Conservation (phyloP, 495 filamentous ascomycete species). For the Daldinia loculata region DNA sequence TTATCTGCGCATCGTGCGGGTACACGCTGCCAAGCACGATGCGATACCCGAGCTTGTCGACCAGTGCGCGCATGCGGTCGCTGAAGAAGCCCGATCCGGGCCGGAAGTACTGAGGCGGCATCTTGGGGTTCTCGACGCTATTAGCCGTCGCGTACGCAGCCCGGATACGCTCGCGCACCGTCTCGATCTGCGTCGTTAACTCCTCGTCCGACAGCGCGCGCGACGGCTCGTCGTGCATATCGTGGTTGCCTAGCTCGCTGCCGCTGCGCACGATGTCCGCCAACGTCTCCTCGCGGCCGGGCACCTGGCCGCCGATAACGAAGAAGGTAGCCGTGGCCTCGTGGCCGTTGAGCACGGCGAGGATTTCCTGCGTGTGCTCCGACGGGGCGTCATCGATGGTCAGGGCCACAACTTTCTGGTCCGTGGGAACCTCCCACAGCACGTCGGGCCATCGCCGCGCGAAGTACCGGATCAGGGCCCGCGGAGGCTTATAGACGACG, state of each 20-base stretch:
- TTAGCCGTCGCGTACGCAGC: conserved; percentile 60
- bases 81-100: conserved; percentile 86
- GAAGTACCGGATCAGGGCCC: conserved; percentile 70
- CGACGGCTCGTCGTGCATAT: conserved; percentile 82
- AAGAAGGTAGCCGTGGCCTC: conserved; percentile 78
- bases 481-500: conserved; percentile 78
- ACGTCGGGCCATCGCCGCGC: conserved; percentile 77
- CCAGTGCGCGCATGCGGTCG: conserved; percentile 65
- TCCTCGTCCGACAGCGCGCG: conserved; percentile 54
- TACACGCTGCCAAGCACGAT: conserved; percentile 83
- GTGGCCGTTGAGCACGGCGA: conserved; percentile 65
- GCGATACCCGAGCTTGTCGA: conserved; percentile 65
- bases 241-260: conserved; percentile 84
- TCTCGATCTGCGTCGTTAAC: conserved; percentile 53
- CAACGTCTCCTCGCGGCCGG: conserved; percentile 66
- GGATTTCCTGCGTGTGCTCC: conserved; percentile 73
- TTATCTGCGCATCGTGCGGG: conserved; percentile 85
- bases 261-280: conserved; percentile 67
- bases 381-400: conserved; percentile 88
- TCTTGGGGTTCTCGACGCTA: conserved; percentile 28
- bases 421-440: conserved; percentile 69
- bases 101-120: conserved; percentile 69
- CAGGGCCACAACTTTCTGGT: conserved; percentile 72
- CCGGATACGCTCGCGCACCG: conserved; percentile 60
- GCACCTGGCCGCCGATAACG: conserved; percentile 77